A percentile compares a stretch with the other conserved stretches of the same genome.
These are phyloP conservation scores for Cordyceps militaris DNA, from an alignment of 2,329 filamentous ascomycete species.

Conservation along the genomic window DNA sequence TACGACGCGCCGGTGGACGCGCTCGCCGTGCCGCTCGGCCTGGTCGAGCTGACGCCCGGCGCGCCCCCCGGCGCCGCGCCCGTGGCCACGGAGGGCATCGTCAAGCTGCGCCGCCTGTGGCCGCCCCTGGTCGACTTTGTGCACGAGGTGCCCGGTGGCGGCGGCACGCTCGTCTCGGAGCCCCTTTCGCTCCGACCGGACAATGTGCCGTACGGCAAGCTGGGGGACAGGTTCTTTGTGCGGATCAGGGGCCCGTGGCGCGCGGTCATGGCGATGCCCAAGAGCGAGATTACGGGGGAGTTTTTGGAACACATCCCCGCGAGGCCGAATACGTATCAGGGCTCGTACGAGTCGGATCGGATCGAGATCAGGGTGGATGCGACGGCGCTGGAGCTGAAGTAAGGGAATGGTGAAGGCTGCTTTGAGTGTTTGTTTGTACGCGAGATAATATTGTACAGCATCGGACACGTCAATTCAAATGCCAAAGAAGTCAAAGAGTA, in stretches of 20 bases:
- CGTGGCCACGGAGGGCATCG: conserved; percentile 21
- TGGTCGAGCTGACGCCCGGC: conserved; percentile 27
- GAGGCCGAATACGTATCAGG: not conserved
- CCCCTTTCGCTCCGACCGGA: conserved; percentile 27
- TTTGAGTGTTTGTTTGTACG: not conserved
- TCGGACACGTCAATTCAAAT: not conserved
- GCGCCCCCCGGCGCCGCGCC: conserved; percentile 23
- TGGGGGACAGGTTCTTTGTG: conserved; percentile 25
- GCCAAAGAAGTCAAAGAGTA: too few relatives aligned
- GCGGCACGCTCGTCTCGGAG: conserved; percentile 23
- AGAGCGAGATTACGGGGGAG: conserved; percentile 16
- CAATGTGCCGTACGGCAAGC: conserved; percentile 26
- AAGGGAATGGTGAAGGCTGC: too few relatives aligned
- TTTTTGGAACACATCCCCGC: not conserved
- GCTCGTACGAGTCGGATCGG: not conserved
- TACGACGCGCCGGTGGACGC: conserved; percentile 35
- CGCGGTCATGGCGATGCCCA: conserved; percentile 26
- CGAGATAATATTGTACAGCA: not conserved
- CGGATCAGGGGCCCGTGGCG: conserved; percentile 29
- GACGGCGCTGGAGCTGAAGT: not conserved
- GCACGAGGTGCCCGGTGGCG: conserved; percentile 28
- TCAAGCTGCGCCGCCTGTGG: conserved; percentile 27
- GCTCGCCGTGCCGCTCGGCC: conserved; percentile 28
- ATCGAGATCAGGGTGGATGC: not conserved
- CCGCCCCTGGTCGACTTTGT: conserved; percentile 28